Conservation (phyloP, 2,329 filamentous ascomycete species). For the Stagonosporopsis vannaccii region DNA sequence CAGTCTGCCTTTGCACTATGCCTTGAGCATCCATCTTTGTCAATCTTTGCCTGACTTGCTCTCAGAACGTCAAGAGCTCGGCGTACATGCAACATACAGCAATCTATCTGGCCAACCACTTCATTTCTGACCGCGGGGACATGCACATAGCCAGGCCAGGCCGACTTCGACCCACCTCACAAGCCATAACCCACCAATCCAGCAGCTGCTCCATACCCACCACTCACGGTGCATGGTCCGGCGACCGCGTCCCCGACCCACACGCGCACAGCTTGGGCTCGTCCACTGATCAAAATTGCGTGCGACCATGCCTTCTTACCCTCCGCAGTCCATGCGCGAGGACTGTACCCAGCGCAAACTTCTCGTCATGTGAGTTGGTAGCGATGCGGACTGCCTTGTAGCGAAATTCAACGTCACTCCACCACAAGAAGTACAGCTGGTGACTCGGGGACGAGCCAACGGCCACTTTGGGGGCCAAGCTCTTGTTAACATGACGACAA, state of each 20-base stretch:
- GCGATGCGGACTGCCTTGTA: constrained; percentile 47
- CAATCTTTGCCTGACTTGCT: neutral
- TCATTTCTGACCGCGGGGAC: constrained; percentile 30
- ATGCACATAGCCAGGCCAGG: constrained; percentile 35
- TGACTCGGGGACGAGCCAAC: constrained; percentile 12
- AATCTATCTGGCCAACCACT: constrained; percentile 28
- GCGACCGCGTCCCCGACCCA: constrained; percentile 44
- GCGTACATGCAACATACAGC: constrained; percentile 25
- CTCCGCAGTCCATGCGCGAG: constrained; percentile 44
- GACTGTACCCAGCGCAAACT: constrained; percentile 49
- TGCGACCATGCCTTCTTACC: constrained; percentile 42
- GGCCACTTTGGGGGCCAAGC: constrained; percentile 29
- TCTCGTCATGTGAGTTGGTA: constrained; percentile 50
- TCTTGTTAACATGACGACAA: constrained; percentile 27
- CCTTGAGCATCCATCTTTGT: neutral
- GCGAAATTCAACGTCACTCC: constrained; percentile 51
- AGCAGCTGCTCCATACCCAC: constrained; percentile 26
- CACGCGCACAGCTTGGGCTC: constrained; percentile 45
- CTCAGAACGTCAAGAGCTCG: constrained; percentile 12
- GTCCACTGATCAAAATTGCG: constrained; percentile 51
- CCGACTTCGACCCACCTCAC: constrained; percentile 32
- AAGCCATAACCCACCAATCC: constrained; percentile 35
- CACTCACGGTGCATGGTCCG: constrained; percentile 32
- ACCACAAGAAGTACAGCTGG: constrained; percentile 22
- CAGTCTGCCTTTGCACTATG: neutral